Base-by-base conservation (phyloP, 371 early-diverging fungal genomes). In the Mortierella sp. region DNA sequence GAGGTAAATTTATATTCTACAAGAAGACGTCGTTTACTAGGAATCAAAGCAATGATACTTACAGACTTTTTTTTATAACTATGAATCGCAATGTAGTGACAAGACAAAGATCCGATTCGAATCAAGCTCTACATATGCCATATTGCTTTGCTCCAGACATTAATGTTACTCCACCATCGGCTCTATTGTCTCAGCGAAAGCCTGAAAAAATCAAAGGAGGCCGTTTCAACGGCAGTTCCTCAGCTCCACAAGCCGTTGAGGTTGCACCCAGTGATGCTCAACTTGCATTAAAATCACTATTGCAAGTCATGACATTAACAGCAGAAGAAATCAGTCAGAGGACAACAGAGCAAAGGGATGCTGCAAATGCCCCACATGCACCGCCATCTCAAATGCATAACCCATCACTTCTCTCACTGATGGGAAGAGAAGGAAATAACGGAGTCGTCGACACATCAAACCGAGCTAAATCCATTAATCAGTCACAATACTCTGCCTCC, bases 1-100 rank as follows among this genome's bases (percentile, higher is more conserved):
- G 72, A 76, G 77, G 77, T 76, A 70, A 67, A 56, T 32, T 9
- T 32, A 17, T 13, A 29, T 56, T 8, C 7, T 51, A 51, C 17
- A 26, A 8, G 22, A 6, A 31, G 22, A 35, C 19, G 34, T 35
- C 13, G 19, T 17, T 22, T 10, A 1, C 7, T n/a, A 59, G n/a
- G 13, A 19, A 35, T 17, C 19, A 37, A n/a, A 29, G 60, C 10
- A 26, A 26, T 37, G 32, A 31, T 59, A 22, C n/a, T n/a, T n/a
- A n/a, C n/a, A n/a, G n/a, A n/a, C n/a, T n/a, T n/a, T 34, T 22
- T 35, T 47, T 58, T 45, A 22, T 43, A 43, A 9, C 22, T 10
- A 17, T 29, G 0, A 29, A n/a, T n/a, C n/a, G n/a, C n/a, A n/a
- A n/a, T n/a, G n/a, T 26, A 63, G 64, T 59, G 37, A 12, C 26